Evolutionary conservation across 768 basidiomycete species (phyloP).

Genomic region (Rickenella mellea): DNA sequence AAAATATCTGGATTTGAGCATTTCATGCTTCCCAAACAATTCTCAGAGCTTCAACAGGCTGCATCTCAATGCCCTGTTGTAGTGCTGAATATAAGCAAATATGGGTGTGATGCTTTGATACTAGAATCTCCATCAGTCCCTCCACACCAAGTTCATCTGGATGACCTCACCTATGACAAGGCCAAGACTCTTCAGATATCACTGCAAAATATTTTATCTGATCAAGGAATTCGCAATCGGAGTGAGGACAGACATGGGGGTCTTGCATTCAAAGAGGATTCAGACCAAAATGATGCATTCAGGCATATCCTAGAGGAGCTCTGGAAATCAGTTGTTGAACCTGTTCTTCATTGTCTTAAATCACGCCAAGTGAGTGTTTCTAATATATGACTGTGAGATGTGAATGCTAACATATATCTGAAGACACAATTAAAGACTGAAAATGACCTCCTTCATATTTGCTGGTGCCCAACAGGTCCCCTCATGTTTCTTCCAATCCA

Average conservation of each 20-base stretch:
- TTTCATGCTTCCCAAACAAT: conserved; percentile 10
- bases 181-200: no score
- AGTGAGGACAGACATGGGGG: no score
- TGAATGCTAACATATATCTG: no score
- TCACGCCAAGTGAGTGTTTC: conserved; percentile 5
- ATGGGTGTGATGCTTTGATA: conserved; percentile 10
- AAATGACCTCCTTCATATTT: conserved; percentile 5
- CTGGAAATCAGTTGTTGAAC: conserved; percentile 3
- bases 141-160: no score
- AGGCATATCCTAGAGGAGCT: conserved; percentile 5
- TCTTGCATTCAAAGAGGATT: no score
- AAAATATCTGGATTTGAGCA: conserved; percentile 8
- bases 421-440: no score
- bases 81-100: conserved; percentile 9
- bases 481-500: conserved; percentile 9
- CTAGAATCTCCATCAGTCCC: no score
- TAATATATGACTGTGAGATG: no score
- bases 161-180: no score
- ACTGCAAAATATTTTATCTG: no score
- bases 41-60: conserved; percentile 8
- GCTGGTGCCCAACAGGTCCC: conserved; percentile 10
- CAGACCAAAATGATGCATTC: no score
- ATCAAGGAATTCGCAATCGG: no score
- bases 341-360: not conserved
- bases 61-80: conserved; percentile 13